Conservation (phyloP, 148 eudicot species). For the Bassia scoparia region DNA sequence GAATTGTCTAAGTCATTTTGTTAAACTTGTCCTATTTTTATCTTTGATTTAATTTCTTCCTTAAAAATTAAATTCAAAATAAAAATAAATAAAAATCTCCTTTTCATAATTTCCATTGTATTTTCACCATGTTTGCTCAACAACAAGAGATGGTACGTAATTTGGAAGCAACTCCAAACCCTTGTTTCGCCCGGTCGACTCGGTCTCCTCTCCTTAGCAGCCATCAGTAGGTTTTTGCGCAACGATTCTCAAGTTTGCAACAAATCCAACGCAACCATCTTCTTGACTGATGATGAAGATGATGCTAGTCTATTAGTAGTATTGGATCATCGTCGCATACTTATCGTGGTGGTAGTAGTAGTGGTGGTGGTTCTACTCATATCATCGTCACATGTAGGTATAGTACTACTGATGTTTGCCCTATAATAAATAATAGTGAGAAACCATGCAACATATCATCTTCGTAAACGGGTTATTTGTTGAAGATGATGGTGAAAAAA, state of each 20-base stretch:
- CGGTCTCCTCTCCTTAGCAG: slow-evolving; percentile 34
- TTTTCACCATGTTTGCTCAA: not conserved
- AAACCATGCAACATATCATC: slow-evolving; percentile 9
- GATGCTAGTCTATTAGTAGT: not conserved
- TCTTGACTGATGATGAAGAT: not conserved
- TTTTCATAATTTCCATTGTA: not conserved
- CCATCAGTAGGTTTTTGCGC: slow-evolving; percentile 47
- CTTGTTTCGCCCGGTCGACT: not conserved
- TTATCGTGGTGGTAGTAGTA: not conserved
- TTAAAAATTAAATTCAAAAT: not conserved
- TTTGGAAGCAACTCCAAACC: slow-evolving; percentile 26
- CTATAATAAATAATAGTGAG: too few relatives aligned
- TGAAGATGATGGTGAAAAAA: slow-evolving; percentile 10
- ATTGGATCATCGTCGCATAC: not conserved
- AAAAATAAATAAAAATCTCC: not conserved
- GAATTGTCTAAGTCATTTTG: not conserved
- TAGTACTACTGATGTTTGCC: not conserved
- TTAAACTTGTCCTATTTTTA: slow-evolving; percentile 3
- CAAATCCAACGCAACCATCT: slow-evolving; percentile 5
- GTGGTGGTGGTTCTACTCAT: not conserved
- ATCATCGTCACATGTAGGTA: not conserved
- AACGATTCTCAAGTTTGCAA: not conserved
- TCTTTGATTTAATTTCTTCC: not conserved
- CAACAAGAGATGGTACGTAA: slow-evolving; percentile 29
- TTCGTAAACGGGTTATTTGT: slow-evolving; percentile 15